Evolutionary conservation across 2,329 filamentous ascomycete genomes (phyloP).

Genomic region (Aspergillus luchuensis): DNA sequence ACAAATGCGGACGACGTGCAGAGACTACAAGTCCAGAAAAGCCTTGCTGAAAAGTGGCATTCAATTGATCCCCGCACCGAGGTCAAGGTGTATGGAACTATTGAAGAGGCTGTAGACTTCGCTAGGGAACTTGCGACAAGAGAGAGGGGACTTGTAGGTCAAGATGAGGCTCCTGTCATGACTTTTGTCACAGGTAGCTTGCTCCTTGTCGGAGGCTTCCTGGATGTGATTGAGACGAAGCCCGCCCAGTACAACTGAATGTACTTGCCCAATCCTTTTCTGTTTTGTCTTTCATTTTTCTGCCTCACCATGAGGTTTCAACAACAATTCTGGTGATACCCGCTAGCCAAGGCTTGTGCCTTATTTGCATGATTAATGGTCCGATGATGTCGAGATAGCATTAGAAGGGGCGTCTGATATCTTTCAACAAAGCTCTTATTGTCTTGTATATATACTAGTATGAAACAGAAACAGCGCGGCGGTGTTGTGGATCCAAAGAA

Average conservation of each 20-base stretch:
- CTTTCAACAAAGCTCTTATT: conserved; percentile 2
- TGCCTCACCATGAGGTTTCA: conserved; percentile 17
- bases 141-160: conserved; percentile 30
- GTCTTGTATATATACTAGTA: background rate
- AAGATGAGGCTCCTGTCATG: conserved; percentile 53
- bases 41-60: conserved; percentile 64
- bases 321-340: conserved; percentile 23
- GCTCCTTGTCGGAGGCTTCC: conserved; percentile 77
- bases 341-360: conserved; percentile 7
- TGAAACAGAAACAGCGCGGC: too few species aligned
- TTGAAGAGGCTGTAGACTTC: conserved; percentile 68
- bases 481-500: too few species aligned
- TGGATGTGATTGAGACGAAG: conserved; percentile 68
- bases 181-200: conserved; percentile 80
- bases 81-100: conserved; percentile 63
- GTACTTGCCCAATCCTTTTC: conserved; percentile 4
- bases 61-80: conserved; percentile 54
- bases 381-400: background rate
- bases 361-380: conserved; percentile 18
- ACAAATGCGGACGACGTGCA: conserved; percentile 60
- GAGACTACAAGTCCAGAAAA: conserved; percentile 66
- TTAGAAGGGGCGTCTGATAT: background rate
- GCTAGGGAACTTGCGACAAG: conserved; percentile 51
- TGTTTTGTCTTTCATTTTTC: background rate
- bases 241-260: conserved; percentile 21